Percentiles rank a stretch among this genome's conserved stretches.
These are phyloP conservation scores for Schizopora paradoxa DNA, from an alignment of 1,284 basidiomycete species.

Conservation along the genomic window DNA sequence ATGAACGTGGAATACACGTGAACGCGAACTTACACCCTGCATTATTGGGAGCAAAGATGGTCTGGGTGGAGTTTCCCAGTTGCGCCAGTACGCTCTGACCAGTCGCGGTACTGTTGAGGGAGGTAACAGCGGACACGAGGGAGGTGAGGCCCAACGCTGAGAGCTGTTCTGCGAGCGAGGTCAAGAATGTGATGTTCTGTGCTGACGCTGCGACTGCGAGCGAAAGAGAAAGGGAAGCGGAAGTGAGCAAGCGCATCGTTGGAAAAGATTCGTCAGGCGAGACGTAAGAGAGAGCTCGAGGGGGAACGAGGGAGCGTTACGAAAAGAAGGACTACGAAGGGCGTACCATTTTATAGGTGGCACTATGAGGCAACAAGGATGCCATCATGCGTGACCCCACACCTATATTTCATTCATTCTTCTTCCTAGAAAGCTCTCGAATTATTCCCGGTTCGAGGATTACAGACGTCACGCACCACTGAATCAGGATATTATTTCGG, in stretches of 20 bases:
- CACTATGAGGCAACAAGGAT: no score
- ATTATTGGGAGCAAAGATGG: slow-evolving; percentile 47
- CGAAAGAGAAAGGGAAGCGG: slow-evolving; percentile 20
- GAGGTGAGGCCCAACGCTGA: slow-evolving; percentile 34
- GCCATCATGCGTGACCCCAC: no score
- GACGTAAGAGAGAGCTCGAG: no score
- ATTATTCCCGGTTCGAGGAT: no score
- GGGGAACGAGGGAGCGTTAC: no score
- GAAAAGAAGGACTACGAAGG: no score
- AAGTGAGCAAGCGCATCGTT: slow-evolving; percentile 15
- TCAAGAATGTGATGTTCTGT: slow-evolving; percentile 29
- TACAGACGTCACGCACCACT: no score
- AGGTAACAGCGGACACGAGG: slow-evolving; percentile 30
- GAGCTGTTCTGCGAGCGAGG: slow-evolving; percentile 31
- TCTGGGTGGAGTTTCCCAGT: slow-evolving; percentile 33
- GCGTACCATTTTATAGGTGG: no score
- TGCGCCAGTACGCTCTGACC: slow-evolving; percentile 41
- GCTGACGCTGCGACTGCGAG: slow-evolving; percentile 23
- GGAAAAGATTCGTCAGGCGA: no score
- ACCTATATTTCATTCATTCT: no score
- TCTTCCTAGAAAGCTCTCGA: no score
- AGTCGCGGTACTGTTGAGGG: slow-evolving; percentile 36
- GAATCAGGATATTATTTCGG: no score
- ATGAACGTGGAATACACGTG: neutral
- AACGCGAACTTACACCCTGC: slow-evolving; percentile 38